Evolutionary conservation across 169 alveolate genomes (phyloP), one percentile per base, ranked within the genome.

Genomic region (Plasmodium inui): DNA sequence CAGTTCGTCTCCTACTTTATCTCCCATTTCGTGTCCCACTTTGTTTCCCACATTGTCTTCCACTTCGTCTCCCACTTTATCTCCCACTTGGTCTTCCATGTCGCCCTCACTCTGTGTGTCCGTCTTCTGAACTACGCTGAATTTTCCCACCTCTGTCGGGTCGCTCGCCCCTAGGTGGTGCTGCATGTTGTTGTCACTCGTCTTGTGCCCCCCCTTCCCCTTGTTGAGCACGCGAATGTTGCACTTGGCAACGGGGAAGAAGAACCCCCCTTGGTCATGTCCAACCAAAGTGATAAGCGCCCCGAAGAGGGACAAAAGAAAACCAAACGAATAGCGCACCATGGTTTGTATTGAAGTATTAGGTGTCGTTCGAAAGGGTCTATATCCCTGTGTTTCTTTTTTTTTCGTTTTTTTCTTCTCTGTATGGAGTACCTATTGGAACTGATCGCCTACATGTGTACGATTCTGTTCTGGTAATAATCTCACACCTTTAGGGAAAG

Each of bases 241-340:
- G 44, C 93, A 86, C 14, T 74, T 86, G 12, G 39, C 86, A 50
- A 73, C 17, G 30, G n/a, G 73, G 22, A 72, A 22, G 44, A 55
- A 50, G 28, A 53, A 6, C 12, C 46, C 34, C 17, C 28, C 14
- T 17, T 74, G 26, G 41, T 76, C 46, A 32, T 86, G 10, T 26
- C 34, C 34, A 32, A 86, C 70, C 53, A 74, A 74, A 22, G 71
- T 32, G 22, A n/a, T 53, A 41, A 74, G 46, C 44, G 46, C 19
- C 79, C 70, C 50, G 22, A 86, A 19, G 19, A 86, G 30, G 44
- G 80, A 39, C n/a, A 78, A 44, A 28, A 73, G 73, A n/a, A 70
- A 76, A 37, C 55, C 53, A 53, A 14, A 72, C 73, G 46, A 41
- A 53, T 57, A 86, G 67, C 72, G 30, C 67, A 14, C 8, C 67